Conservation (phyloP, 257 asterid genomes). For the Solanum arcanum region DNA sequence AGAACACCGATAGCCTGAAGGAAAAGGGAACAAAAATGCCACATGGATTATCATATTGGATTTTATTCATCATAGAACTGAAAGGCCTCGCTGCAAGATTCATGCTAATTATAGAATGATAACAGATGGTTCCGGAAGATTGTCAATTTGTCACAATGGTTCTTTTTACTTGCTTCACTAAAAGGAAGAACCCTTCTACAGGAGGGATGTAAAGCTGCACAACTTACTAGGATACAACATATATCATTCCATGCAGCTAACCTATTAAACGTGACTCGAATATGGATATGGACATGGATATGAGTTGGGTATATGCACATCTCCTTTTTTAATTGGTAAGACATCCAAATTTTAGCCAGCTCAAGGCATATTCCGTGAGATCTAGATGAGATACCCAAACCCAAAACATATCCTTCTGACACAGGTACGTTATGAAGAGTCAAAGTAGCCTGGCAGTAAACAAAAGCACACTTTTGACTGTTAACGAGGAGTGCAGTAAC, state of each 20-base stretch:
- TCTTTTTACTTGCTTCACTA: not conserved
- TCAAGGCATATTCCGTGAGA: not conserved
- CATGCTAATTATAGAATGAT: not conserved
- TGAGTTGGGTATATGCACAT: not conserved
- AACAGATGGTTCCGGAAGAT: not conserved
- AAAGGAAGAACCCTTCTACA: not conserved
- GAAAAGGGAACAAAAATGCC: not conserved
- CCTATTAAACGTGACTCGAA: not conserved
- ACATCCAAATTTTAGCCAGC: not conserved
- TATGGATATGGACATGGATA: not conserved
- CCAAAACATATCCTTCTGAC: not conserved
- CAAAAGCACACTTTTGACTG: not conserved
- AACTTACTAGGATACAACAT: not conserved
- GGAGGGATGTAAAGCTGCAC: not conserved
- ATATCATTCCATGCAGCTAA: not conserved
- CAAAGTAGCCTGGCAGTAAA: not conserved
- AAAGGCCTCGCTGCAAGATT: not conserved
- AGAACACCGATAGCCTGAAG: not conserved
- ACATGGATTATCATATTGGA: not conserved
- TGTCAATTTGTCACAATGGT: not conserved
- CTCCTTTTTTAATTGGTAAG: not conserved
- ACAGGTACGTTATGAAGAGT: not conserved
- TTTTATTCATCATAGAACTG: not conserved
- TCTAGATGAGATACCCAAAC: not conserved
- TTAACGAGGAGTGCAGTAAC: not conserved